Conservation (phyloP, 2,329 filamentous ascomycete species). For the Ophiostoma novo-ulmi region DNA sequence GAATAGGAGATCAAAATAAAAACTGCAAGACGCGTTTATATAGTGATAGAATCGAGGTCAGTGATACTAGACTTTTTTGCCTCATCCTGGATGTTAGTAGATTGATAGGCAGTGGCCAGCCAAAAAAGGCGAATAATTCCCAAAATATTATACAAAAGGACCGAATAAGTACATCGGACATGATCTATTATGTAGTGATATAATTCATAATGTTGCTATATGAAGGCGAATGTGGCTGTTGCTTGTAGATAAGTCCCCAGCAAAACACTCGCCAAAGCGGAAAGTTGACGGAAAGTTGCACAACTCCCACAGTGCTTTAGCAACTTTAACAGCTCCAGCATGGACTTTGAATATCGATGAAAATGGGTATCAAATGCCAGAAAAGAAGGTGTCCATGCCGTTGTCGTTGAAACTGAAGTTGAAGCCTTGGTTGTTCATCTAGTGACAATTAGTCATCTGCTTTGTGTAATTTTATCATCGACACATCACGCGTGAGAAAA, state of each 20-base stretch:
- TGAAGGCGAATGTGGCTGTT: not conserved
- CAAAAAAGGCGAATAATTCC: not conserved
- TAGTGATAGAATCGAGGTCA: not conserved
- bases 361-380: slow-evolving; percentile 15
- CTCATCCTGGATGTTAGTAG: not conserved
- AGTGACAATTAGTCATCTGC: not conserved
- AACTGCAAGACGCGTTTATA: not conserved
- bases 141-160: not conserved
- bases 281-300: not conserved
- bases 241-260: not conserved
- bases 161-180: not conserved
- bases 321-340: not conserved
- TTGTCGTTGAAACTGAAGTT: slow-evolving; percentile 28
- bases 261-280: not conserved
- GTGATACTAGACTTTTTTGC: not conserved
- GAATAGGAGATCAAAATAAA: not conserved
- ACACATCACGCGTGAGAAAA: not conserved
- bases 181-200: not conserved
- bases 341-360: no score
- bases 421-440: slow-evolving; percentile 29
- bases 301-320: not conserved
- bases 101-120: not conserved
- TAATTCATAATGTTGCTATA: not conserved
- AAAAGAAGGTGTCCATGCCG: slow-evolving; percentile 22
- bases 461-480: not conserved